Base-by-base conservation (phyloP, 768 basidiomycete species). In the Glaciozyma antarctica region DNA sequence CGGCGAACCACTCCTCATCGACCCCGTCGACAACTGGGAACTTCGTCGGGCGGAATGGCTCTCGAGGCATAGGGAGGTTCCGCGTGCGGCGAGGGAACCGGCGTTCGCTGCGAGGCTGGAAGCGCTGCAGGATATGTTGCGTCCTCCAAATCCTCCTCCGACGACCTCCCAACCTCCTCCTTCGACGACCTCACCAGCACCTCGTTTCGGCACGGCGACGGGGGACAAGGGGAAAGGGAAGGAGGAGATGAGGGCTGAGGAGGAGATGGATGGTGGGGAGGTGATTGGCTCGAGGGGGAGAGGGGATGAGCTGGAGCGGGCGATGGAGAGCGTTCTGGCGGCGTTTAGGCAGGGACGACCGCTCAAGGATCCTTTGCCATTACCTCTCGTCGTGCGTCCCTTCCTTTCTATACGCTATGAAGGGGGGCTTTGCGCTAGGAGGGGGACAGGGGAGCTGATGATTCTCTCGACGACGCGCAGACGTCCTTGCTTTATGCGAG, bases 311-410 rank as follows among this genome's bases (percentile, higher is more conserved):
- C 32, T 55, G 0, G 32, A 32, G 53, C 28, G 53, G 32, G 53
- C 53, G 24, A 55, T 30, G 28, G 53, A 30, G 38, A 28, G 56
- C 38, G 43, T 58, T 1, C 28, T 58, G n/a, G 10, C 28, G 38
- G 56, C 56, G n/a, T 58, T 58, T 41, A 58, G 43, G 30, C 38
- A 58, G 43, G 56, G 38, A 7, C 41, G 56, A 28, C 38, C 38
- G 43, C 24, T 58, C 38, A 58, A 44, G 24, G 56, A 58, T 16
- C n/a, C 38, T n/a, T 17, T 58, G 10, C 56, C 56, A 12, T 44
- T 58, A 15, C 26, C 56, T 24, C 41, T 58, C 8, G 56, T 58
- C 56, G 56, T 58, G 43, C 41, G 56, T 58, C 21, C 8, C 5
- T 28, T 21, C 21, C 13, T 44, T 21, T 5, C 12, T 38, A 32